Evolutionary conservation across 78 protist genomes (phyloP).

Genomic region (Monocercomonoides exilis): DNA sequence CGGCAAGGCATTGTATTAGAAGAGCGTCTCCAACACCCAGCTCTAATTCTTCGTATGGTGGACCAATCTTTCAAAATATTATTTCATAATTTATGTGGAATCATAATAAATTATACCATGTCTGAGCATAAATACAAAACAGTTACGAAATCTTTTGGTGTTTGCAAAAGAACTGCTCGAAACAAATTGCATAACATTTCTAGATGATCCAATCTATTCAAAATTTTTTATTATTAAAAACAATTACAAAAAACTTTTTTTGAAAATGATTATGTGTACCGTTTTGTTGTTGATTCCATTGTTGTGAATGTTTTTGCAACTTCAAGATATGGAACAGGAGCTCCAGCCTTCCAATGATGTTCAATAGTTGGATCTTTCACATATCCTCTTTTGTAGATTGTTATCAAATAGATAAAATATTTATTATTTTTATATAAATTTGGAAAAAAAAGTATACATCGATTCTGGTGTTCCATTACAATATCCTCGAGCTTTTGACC

Average conservation of each 20-base stretch:
- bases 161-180: not conserved
- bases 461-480: no score
- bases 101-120: constrained; percentile 2
- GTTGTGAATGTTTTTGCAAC: not conserved
- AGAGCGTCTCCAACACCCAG: constrained; percentile 84
- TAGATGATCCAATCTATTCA: not conserved
- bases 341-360: not conserved
- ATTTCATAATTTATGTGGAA: no score
- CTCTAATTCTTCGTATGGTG: constrained; percentile 74
- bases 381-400: not conserved
- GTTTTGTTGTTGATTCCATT: not conserved
- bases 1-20: constrained; percentile 60
- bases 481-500: no score
- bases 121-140: constrained; percentile 48
- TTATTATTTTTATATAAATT: no score
- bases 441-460: no score
- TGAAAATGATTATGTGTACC: not conserved
- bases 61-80: constrained; percentile 47
- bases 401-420: no score
- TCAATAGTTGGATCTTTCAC: not conserved
- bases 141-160: constrained; percentile 34
- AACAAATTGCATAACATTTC: not conserved
- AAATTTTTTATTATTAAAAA: not conserved
- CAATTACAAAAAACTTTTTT: no score
- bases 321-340: not conserved